These are phyloP conservation scores for Glycine tomentella DNA, from an alignment of 306 rosid species.

Conservation along the genomic window DNA sequence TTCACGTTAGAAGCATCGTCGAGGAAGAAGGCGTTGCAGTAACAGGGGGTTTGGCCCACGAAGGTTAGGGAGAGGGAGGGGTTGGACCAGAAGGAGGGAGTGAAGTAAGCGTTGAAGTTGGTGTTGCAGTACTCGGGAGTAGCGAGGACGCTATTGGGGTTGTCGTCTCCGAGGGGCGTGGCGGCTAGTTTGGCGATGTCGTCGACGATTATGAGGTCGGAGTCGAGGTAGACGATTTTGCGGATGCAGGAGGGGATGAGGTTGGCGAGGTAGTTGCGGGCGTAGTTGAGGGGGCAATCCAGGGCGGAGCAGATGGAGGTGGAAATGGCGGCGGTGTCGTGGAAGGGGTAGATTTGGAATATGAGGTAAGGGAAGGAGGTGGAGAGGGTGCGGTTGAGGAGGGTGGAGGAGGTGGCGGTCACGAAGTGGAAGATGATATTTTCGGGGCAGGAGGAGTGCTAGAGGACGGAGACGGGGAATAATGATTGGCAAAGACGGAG, in stretches of 20 bases:
- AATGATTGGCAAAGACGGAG: no score
- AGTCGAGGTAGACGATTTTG: conserved; percentile 83
- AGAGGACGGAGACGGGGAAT: conserved; percentile 72
- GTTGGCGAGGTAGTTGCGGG: conserved; percentile 84
- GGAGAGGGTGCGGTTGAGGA: conserved; percentile 54
- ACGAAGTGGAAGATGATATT: conserved; percentile 78
- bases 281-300: conserved; percentile 92
- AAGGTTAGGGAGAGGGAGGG: conserved; percentile 77
- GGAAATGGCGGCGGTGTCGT: conserved; percentile 59
- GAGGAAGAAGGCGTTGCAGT: conserved; percentile 68
- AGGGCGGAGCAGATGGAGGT: conserved; percentile 90
- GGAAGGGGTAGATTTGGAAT: conserved; percentile 80
- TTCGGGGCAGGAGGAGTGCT: conserved; percentile 94
- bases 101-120: conserved; percentile 79
- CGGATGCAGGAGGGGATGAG: conserved; percentile 65
- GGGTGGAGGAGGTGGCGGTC: conserved; percentile 52
- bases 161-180: conserved; percentile 58
- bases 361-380: conserved; percentile 77
- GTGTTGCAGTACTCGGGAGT: conserved; percentile 98
- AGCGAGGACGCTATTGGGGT: conserved; percentile 72
- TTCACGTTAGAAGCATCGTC: no score
- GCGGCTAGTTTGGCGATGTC: conserved; percentile 84
- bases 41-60: conserved; percentile 76
- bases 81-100: conserved; percentile 88
- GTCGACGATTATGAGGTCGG: conserved; percentile 88